These are phyloP conservation scores for Populus euphratica DNA, from an alignment of 345 rosid genomes.

Conservation along the genomic window DNA sequence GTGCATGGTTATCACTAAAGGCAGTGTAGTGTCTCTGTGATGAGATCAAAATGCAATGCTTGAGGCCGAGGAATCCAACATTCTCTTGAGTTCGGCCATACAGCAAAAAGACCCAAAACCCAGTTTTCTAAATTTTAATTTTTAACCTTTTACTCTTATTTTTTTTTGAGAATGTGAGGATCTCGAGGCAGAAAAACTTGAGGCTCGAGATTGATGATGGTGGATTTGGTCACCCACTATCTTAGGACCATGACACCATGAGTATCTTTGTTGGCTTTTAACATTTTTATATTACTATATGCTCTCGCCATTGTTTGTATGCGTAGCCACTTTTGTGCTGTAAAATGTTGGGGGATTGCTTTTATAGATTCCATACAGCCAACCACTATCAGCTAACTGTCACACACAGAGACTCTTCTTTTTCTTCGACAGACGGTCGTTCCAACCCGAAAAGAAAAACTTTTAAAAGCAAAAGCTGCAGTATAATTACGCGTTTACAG, in stretches of 20 bases:
- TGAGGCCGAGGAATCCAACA: constrained; percentile 40
- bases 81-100: constrained; percentile 39
- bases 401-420: constrained; percentile 1
- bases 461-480: constrained; percentile 43
- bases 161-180: constrained; percentile 44
- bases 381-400: constrained; percentile 26
- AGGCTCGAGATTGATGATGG: constrained; percentile 29
- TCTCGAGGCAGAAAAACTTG: constrained; percentile 29
- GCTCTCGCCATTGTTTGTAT: neutral
- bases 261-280: constrained; percentile 8
- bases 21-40: neutral
- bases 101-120: constrained; percentile 28
- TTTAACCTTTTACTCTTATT: neutral
- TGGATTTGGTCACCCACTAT: constrained; percentile 40
- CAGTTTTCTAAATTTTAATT: neutral
- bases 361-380: constrained; percentile 28
- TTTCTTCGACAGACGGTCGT: constrained; percentile 18
- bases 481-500: too few relatives aligned
- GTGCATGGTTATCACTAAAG: neutral
- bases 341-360: constrained; percentile 14
- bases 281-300: neutral
- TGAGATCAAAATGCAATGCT: constrained; percentile 10
- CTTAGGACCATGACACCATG: constrained; percentile 9
- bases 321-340: constrained; percentile 28
- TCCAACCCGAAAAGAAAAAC: constrained; percentile 24